Evolutionary conservation across 306 rosid genomes (phyloP), one percentile per base, ranked within the genome.

Genomic region (Neltuma alba): DNA sequence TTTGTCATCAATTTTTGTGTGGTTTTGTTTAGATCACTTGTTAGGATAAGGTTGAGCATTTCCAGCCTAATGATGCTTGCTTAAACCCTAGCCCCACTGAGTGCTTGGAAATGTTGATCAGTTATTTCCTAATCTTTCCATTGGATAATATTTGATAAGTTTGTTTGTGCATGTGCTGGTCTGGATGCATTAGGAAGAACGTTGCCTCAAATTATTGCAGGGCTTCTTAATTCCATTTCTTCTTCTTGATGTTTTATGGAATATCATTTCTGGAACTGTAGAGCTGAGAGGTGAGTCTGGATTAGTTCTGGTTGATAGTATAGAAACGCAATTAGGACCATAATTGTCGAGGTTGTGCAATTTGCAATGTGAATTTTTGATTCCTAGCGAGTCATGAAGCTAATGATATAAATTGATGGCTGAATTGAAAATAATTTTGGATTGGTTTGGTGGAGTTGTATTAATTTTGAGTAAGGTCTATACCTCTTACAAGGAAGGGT

Each of bases 71-170:
- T 36, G 52, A 54, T 37, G 36, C 48, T 55, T 54, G 66, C 47
- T 14, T 54, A 12, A 54, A 73, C 77, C 77, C 77, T 73, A 73
- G 47, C 66, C 66, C 65, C 28, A 34, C 9, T 20, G 13, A 6
- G 47, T 21, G 47, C n/a, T 9, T 25, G n/a, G 31, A 72, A 72
- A 72, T 13, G 63, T 31, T 1, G 76, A 47, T 44, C 58, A n/a
- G 37, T 33, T 33, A 20, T 34, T 50, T 72, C 28, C 64, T 72
- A 10, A 7, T 23, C 9, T 7, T 2, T 33, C 14, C 21, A 4
- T 20, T 0, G 31, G 44, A 30, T 48, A 33, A 28, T 72, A 20
- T 4, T 10, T 50, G 20, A 30, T 12, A 33, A 28, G 60, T 52
- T 33, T 48, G 63, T 20, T 63, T n/a, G n/a, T 5, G 64, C 34